Evolutionary conservation across 2,329 filamentous ascomycete genomes (phyloP).

Genomic region (Bertia moriformis): DNA sequence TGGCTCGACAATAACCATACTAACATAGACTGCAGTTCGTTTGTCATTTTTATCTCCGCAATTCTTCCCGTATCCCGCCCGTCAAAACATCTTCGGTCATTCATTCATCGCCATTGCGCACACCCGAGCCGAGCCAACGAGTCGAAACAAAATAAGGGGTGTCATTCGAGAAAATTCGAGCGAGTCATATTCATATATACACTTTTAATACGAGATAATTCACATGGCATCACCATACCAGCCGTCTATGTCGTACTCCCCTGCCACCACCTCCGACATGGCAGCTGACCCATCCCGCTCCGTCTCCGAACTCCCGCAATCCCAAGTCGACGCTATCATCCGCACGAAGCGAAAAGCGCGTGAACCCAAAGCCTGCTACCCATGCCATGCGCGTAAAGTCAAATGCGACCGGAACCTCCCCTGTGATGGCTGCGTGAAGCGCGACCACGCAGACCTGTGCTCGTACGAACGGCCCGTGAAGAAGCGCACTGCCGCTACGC

Average conservation of each 20-base stretch:
- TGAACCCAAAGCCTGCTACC: constrained; percentile 28
- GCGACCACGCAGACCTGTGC: constrained; percentile 29
- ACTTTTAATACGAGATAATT: too few species aligned
- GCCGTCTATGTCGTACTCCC: background rate
- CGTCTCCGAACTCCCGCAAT: constrained; percentile 23
- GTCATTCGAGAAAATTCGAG: too few species aligned
- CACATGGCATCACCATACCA: background rate
- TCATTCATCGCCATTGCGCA: too few species aligned
- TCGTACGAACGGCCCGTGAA: constrained; percentile 30
- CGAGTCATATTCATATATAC: constrained; percentile 1
- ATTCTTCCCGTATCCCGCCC: too few species aligned
- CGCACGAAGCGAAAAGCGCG: constrained; percentile 28
- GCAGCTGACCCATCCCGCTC: constrained; percentile 7
- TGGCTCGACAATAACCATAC: too few species aligned
- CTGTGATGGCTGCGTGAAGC: constrained; percentile 29
- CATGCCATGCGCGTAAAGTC: constrained; percentile 27
- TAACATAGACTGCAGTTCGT: too few species aligned
- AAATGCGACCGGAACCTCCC: constrained; percentile 31
- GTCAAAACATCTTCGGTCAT: too few species aligned
- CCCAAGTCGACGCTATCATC: constrained; percentile 28
- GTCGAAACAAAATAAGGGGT: too few species aligned
- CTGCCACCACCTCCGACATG: background rate
- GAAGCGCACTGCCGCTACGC: constrained; percentile 17
- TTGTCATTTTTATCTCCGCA: too few species aligned
- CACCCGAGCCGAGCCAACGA: too few species aligned